These are phyloP conservation scores for Fagopyrum esculentum DNA, from an alignment of 148 eudicot species.

Conservation along the genomic window DNA sequence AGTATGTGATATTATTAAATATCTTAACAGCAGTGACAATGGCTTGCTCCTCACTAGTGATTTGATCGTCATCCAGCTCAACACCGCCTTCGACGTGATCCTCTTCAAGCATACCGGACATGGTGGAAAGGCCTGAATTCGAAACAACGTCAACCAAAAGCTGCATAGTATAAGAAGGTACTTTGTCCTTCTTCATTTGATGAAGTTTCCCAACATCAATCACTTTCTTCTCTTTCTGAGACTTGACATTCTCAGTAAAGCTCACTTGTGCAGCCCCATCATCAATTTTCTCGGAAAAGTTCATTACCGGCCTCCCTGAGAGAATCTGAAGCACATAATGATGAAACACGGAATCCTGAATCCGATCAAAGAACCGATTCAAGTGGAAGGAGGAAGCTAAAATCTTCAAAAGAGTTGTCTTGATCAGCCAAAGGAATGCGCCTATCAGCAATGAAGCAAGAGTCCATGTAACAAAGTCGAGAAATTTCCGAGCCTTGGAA, in stretches of 20 bases:
- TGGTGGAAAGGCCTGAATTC: constrained; percentile 67
- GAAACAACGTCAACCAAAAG: constrained; percentile 65
- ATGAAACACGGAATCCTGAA: constrained; percentile 69
- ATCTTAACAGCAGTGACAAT: constrained; percentile 68
- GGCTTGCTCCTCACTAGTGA: constrained; percentile 79
- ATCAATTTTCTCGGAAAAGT: constrained; percentile 28
- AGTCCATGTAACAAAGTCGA: constrained; percentile 35
- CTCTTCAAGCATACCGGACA: constrained; percentile 51
- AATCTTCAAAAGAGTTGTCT: constrained; percentile 61
- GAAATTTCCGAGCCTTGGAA: background rate
- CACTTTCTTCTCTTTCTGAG: constrained; percentile 29
- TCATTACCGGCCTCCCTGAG: constrained; percentile 59
- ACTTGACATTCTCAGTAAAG: constrained; percentile 29
- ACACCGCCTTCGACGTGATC: constrained; percentile 50
- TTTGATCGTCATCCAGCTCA: constrained; percentile 59
- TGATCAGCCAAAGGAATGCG: constrained; percentile 59
- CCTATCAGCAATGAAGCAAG: constrained; percentile 53
- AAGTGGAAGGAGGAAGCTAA: constrained; percentile 81
- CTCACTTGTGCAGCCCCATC: constrained; percentile 26
- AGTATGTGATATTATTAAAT: constrained; percentile 48
- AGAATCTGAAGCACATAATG: constrained; percentile 66
- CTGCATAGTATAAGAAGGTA: constrained; percentile 87
- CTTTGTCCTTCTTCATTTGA: constrained; percentile 69
- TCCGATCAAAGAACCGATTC: constrained; percentile 71
- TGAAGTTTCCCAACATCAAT: constrained; percentile 67